phyloP scores from a whole-genome alignment of 208 protist genomes.

The Acanthamoeba triangularis region DNA sequence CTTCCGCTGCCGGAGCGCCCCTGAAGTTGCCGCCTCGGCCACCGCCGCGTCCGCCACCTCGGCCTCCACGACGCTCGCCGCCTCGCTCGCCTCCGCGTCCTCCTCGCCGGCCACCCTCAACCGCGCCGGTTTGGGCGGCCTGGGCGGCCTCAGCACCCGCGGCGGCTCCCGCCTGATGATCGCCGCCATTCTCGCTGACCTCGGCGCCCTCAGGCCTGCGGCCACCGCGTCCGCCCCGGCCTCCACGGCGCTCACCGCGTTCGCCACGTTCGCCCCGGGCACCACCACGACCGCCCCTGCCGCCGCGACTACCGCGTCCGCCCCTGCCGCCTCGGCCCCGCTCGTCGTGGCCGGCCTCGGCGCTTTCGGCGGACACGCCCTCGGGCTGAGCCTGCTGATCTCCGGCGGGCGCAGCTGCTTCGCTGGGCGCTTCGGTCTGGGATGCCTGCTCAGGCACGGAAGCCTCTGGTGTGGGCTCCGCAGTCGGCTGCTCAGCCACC shows the following conservation, averaged over 20 bases:
- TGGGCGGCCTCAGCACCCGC: neutral
- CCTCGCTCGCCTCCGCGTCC: neutral
- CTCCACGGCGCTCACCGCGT: neutral
- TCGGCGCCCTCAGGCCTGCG: neutral
- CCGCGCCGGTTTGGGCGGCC: neutral
- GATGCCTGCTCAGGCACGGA: neutral
- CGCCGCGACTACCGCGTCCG: neutral
- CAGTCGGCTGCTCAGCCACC: neutral
- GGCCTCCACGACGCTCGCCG: neutral
- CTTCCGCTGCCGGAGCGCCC: neutral
- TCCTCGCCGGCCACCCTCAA: neutral
- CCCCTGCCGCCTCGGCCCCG: neutral
- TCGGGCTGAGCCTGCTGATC: neutral
- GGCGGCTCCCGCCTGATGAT: neutral
- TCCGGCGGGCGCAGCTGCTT: neutral
- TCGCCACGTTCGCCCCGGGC: neutral
- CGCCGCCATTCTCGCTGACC: neutral
- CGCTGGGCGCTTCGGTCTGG: neutral
- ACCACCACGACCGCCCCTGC: too few species aligned
- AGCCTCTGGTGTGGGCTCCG: neutral
- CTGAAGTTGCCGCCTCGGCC: neutral
- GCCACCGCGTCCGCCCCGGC: neutral
- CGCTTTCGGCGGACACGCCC: too few species aligned
- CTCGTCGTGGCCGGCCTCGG: neutral
- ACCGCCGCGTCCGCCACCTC: neutral